These are phyloP conservation scores for Nicotiana tomentosiformis DNA, from an alignment of 257 asterid genomes.

Conservation along the genomic window DNA sequence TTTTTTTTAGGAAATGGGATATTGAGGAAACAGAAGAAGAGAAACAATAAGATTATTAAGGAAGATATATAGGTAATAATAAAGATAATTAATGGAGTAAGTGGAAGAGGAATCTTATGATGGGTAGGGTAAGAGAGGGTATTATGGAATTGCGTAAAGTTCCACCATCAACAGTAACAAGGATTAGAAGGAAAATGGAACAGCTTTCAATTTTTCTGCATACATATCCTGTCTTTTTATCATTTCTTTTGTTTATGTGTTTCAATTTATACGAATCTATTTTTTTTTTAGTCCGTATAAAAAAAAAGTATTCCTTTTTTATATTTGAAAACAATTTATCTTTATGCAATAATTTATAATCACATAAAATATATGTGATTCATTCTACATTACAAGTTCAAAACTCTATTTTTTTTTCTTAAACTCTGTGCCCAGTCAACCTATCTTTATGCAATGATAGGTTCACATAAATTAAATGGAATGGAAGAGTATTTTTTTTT, in stretches of 20 bases:
- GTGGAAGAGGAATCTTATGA: slow-evolving; percentile 2
- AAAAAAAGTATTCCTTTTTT: no score
- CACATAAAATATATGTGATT: no score
- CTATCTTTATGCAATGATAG: no score
- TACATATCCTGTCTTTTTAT: background rate
- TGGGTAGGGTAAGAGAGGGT: slow-evolving; percentile 11
- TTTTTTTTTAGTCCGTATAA: no score
- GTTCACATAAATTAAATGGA: no score
- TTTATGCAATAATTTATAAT: no score
- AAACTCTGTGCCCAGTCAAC: no score
- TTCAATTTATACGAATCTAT: no score
- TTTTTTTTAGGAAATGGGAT: background rate
- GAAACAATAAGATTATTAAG: background rate
- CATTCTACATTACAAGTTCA: no score
- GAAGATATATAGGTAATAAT: background rate
- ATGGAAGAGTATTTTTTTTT: background rate
- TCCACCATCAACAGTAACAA: slow-evolving; percentile 21
- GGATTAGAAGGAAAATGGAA: background rate
- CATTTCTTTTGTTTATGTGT: background rate
- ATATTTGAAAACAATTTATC: no score
- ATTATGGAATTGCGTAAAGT: slow-evolving; percentile 26
- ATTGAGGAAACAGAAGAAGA: background rate
- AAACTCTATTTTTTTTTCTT: background rate
- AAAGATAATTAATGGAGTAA: background rate
- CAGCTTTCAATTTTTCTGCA: background rate